Percentiles rank a stretch among this genome's conserved stretches.
These are phyloP conservation scores for Pseudotsuga menziesii DNA, from an alignment of 75 land plant species.

Conservation along the genomic window DNA sequence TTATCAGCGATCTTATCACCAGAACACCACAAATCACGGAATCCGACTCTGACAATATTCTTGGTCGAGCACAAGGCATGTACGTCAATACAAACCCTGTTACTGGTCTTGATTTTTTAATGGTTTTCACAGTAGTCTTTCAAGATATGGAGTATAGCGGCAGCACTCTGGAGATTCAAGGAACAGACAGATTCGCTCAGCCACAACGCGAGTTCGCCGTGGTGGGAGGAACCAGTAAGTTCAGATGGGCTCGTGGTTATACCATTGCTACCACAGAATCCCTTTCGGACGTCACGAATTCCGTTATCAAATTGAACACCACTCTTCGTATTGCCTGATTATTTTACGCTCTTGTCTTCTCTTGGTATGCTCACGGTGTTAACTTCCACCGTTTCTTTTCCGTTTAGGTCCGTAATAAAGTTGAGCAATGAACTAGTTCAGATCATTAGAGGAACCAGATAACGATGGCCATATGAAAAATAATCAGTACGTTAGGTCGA, in stretches of 20 bases:
- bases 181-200: conserved; percentile 6
- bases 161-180: conserved; percentile 18
- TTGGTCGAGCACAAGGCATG: background rate
- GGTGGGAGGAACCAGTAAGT: conserved; percentile 3
- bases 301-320: background rate
- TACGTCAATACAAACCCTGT: background rate
- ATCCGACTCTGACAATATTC: background rate
- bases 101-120: background rate
- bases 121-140: background rate
- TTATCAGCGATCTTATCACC: background rate
- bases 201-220: conserved; percentile 19
- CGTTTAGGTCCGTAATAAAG: no score
- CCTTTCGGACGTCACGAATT: background rate
- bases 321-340: no score
- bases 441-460: no score
- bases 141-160: conserved; percentile 5
- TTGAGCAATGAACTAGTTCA: no score
- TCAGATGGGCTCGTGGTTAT: conserved; percentile 21
- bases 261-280: conserved; percentile 10
- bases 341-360: no score
- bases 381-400: no score
- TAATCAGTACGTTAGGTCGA: no score
- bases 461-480: no score
- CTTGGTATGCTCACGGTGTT: no score
- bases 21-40: background rate